Evolutionary conservation across 768 basidiomycete genomes (phyloP).

Genomic region (Suillus luteus): DNA sequence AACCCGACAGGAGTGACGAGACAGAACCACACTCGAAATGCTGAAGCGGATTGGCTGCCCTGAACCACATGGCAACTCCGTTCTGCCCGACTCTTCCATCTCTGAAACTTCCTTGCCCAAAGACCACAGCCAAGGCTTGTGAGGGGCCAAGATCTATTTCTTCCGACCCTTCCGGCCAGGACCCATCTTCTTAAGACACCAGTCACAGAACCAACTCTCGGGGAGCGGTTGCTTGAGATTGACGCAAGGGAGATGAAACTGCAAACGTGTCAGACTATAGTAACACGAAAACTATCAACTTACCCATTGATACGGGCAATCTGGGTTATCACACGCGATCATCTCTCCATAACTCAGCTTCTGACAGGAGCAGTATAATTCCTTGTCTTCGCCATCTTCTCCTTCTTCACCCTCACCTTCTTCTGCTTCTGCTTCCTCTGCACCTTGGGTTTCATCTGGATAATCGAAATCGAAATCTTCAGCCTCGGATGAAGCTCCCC

Average conservation of each 20-base stretch:
- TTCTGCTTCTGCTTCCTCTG: slow-evolving; percentile 35
- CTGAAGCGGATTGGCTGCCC: neutral
- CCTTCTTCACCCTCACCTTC: slow-evolving; percentile 45
- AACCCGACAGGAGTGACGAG: neutral
- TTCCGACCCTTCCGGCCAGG: slow-evolving; percentile 43
- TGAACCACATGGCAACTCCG: neutral
- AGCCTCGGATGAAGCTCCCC: slow-evolving; percentile 37
- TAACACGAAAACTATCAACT: slow-evolving; percentile 24
- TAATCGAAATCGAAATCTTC: slow-evolving; percentile 38
- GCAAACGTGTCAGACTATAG: slow-evolving; percentile 19
- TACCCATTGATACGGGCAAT: slow-evolving; percentile 64
- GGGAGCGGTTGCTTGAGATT: slow-evolving; percentile 57
- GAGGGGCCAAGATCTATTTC: slow-evolving; percentile 31
- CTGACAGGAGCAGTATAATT: slow-evolving; percentile 63
- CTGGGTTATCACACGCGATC: slow-evolving; percentile 63
- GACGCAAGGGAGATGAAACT: slow-evolving; percentile 69
- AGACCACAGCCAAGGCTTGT: neutral
- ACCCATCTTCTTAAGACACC: slow-evolving; percentile 47
- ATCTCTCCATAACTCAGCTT: slow-evolving; percentile 67
- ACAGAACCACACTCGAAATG: neutral
- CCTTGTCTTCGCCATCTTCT: slow-evolving; percentile 59
- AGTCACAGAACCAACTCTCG: slow-evolving; percentile 59
- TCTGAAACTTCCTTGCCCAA: neutral
- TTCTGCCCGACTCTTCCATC: neutral
- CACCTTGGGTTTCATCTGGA: slow-evolving; percentile 31